phyloP scores from a whole-genome alignment of 257 asterid species.

The Apocynum venetum region DNA sequence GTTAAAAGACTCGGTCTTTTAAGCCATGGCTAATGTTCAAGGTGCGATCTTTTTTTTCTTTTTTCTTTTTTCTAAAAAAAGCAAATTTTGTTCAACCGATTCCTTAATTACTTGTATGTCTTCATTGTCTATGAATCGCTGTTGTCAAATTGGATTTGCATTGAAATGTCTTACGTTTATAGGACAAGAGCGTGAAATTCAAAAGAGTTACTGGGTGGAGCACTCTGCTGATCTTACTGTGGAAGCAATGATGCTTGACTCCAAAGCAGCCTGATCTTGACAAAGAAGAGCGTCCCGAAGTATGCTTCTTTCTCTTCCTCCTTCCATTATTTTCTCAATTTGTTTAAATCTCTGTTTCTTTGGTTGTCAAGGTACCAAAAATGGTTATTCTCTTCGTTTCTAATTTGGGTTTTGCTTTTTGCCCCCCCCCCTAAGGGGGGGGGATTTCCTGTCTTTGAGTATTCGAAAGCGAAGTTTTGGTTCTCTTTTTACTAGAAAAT shows the following conservation, averaged over 20 bases:
- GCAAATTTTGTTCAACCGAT: too few relatives aligned
- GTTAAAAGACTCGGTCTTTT: not conserved
- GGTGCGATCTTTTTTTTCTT: conserved; percentile 27
- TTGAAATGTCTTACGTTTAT: conserved; percentile 10
- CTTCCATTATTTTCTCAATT: not conserved
- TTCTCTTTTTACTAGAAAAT: not conserved
- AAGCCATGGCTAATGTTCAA: conserved; percentile 51
- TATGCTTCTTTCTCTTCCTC: conserved; percentile 17
- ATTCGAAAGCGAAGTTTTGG: not conserved
- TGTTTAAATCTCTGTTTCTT: not conserved
- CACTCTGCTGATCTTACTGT: conserved; percentile 70
- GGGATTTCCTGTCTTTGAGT: not conserved
- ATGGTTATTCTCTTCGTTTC: not conserved
- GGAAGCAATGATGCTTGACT: conserved; percentile 98
- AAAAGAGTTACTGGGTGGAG: conserved; percentile 88
- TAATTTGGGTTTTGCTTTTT: not conserved
- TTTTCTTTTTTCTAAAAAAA: too few relatives aligned
- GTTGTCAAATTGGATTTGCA: conserved; percentile 8
- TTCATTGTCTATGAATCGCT: not conserved
- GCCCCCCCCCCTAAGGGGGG: too few relatives aligned
- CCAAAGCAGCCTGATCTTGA: conserved; percentile 94
- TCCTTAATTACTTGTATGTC: not conserved
- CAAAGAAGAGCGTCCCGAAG: conserved; percentile 98
- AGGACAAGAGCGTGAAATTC: conserved; percentile 83
- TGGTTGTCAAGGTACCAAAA: too few relatives aligned